Evolutionary conservation across 352 stramenopile species (phyloP).

Genomic region (Pilasporangium apinafurcum): DNA sequence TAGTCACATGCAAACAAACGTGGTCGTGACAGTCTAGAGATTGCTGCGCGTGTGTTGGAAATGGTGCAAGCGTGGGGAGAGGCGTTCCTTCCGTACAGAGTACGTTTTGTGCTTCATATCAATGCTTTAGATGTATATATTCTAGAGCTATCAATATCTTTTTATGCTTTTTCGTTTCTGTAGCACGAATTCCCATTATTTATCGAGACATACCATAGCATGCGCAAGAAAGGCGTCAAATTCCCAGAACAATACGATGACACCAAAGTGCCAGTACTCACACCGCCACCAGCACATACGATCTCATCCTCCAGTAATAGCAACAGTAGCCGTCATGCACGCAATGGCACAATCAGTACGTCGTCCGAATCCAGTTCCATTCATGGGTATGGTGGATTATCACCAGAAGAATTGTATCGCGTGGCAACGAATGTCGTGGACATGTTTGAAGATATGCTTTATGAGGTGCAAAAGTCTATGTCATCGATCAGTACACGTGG

Average conservation of each 20-base stretch:
- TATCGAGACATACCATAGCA: conserved; percentile 81
- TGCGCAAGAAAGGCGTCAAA: conserved; percentile 68
- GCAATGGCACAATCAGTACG: conserved; percentile 15
- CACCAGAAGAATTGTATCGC: conserved; percentile 48
- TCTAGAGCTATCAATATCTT: no score
- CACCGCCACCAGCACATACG: conserved; percentile 14
- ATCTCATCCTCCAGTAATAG: background rate
- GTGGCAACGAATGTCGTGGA: conserved; percentile 62
- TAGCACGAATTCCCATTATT: conserved; percentile 72
- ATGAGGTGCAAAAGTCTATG: conserved; percentile 44
- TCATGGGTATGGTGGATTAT: conserved; percentile 41
- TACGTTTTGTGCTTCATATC: conserved; percentile 6
- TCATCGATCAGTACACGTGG: conserved; percentile 34
- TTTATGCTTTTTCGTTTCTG: conserved; percentile 1
- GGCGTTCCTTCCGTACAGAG: conserved; percentile 61
- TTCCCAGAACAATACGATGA: conserved; percentile 80
- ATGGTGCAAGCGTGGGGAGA: conserved; percentile 79
- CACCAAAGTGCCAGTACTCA: conserved; percentile 51
- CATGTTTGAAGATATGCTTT: conserved; percentile 84
- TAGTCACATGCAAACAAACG: conserved; percentile 57
- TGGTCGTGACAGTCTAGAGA: conserved; percentile 69
- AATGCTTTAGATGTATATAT: no score
- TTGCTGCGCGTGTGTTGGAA: conserved; percentile 55
- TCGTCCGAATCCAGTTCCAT: conserved; percentile 39
- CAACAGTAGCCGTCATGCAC: background rate